A percentile compares a stretch with the other conserved stretches of the same genome.
These are phyloP conservation scores for Aspergillus phoenicis DNA, from an alignment of 2,329 filamentous ascomycete species.

Conservation along the genomic window DNA sequence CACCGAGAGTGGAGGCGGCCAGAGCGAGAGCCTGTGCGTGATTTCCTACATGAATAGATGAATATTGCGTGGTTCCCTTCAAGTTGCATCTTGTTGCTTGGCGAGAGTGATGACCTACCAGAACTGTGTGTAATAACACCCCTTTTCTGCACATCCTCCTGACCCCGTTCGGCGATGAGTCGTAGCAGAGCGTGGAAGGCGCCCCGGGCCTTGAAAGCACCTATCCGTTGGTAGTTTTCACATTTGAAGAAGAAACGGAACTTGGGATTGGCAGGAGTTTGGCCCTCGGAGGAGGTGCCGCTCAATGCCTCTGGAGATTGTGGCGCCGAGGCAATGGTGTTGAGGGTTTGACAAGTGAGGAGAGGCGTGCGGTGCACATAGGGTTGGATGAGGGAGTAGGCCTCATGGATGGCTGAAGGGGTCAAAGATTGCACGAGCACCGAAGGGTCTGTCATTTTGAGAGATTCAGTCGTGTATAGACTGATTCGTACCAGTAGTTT, in stretches of 20 bases:
- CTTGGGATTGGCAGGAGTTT: constrained; percentile 62
- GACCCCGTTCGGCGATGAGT: constrained; percentile 64
- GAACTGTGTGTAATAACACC: constrained; percentile 90
- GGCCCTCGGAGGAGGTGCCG: constrained; percentile 61
- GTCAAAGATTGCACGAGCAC: constrained; percentile 57
- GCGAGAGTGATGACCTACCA: constrained; percentile 54
- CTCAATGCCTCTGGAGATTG: constrained; percentile 57
- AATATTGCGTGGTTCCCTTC: neutral
- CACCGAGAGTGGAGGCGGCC: constrained; percentile 70
- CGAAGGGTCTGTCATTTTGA: constrained; percentile 47
- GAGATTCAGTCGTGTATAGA: neutral
- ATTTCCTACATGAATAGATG: constrained; percentile 66
- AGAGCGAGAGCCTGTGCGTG: constrained; percentile 91
- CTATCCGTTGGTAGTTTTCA: constrained; percentile 87
- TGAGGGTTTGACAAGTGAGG: constrained; percentile 75
- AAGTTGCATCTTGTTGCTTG: neutral
- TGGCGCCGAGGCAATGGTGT: constrained; percentile 71
- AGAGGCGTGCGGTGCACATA: constrained; percentile 84
- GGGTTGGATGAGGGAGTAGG: constrained; percentile 71
- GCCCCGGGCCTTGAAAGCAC: constrained; percentile 89
- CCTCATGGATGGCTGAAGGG: constrained; percentile 69
- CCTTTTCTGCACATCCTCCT: constrained; percentile 61
- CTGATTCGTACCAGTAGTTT: neutral
- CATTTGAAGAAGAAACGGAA: constrained; percentile 90
- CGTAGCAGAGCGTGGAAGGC: constrained; percentile 83